Evolutionary conservation across 106 monocot species (phyloP), one percentile per base, ranked within the genome.

Genomic region (Platanthera guangdongensis): DNA sequence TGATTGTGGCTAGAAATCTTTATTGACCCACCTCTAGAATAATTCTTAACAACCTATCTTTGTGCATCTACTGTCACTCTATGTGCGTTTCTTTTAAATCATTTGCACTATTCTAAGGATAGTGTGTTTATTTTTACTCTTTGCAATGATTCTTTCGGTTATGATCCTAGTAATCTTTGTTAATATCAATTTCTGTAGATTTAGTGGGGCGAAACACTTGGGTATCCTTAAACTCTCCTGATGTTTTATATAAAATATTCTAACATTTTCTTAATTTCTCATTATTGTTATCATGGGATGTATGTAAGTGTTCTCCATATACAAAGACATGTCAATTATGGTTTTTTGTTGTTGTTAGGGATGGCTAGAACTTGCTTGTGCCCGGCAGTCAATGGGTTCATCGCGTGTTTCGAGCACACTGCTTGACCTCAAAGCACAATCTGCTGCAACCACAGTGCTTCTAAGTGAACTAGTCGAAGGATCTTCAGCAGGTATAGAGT

Each of bases 351-450:
- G 32, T 71, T 75, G 30, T 13, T 76, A 95, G 95, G 95, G 95
- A 78, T 95, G 95, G 95, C 75, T 95, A 45, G 95, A 95, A 65
- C 80, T 95, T 67, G 90, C 95, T 4, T 84, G 90, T 79, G 95
- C 95, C 72, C 95, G 95, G n/a, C 88, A 92, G 76, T 95, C 92
- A 21, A 95, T 93, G 95, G 90, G 90, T 28, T 52, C 85, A 47
- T 90, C 92, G 21, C 88, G 92, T 11, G 57, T 95, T 30, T 88
- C 90, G 5, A 87, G 86, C 81, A 76, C 74, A 49, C 30, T 90
- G 2, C 79, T 90, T 78, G 84, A 93, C 71, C 90, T 90, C 28
- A 93, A 92, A 82, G 83, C 71, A 54, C 83, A 90, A 57, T 82
- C 86, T 59, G 88, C 92, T 76, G 76, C 90, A 7, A 93, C 85